A percentile compares a stretch with the other conserved stretches of the same genome.
Evolutionary conservation across 176 grass and related monocot genomes (phyloP).

Genomic region (Melocanna baccifera): DNA sequence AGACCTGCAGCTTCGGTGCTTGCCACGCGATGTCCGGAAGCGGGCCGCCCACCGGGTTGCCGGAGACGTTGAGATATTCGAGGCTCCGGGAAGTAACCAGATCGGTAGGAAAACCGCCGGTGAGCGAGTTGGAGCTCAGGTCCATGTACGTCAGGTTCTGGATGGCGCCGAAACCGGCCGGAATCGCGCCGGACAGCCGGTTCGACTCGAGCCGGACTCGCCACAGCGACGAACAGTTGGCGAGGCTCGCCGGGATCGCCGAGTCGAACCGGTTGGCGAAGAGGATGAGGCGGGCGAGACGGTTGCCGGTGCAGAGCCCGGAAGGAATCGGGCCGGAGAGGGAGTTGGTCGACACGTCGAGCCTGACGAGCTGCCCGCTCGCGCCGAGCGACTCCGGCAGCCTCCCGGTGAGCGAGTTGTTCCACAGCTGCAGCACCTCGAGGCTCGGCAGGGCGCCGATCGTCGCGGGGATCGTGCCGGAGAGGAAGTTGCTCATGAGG

Average conservation of each 20-base stretch:
- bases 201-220: slow-evolving; percentile 69
- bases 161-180: slow-evolving; percentile 58
- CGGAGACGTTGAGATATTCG: slow-evolving; percentile 80
- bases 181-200: slow-evolving; percentile 56
- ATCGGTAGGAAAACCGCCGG: slow-evolving; percentile 53
- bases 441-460: slow-evolving; percentile 61
- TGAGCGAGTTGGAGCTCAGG: slow-evolving; percentile 65
- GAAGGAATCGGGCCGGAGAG: slow-evolving; percentile 66
- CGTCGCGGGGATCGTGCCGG: slow-evolving; percentile 51
- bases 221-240: slow-evolving; percentile 74
- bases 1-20: slow-evolving; percentile 59
- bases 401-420: slow-evolving; percentile 75
- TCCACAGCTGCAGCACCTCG: slow-evolving; percentile 81
- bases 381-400: slow-evolving; percentile 57
- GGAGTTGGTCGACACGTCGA: slow-evolving; percentile 80
- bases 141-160: slow-evolving; percentile 84
- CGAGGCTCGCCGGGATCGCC: slow-evolving; percentile 54
- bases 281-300: slow-evolving; percentile 74
- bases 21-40: slow-evolving; percentile 53
- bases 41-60: slow-evolving; percentile 51
- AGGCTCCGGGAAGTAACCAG: slow-evolving; percentile 48
- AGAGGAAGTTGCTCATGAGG: slow-evolving; percentile 77
- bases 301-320: slow-evolving; percentile 49
- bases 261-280: slow-evolving; percentile 81
- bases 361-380: slow-evolving; percentile 43